Evolutionary conservation across 495 filamentous ascomycete genomes (phyloP), one percentile per base, ranked within the genome.

Genomic region (Collariella sp.): DNA sequence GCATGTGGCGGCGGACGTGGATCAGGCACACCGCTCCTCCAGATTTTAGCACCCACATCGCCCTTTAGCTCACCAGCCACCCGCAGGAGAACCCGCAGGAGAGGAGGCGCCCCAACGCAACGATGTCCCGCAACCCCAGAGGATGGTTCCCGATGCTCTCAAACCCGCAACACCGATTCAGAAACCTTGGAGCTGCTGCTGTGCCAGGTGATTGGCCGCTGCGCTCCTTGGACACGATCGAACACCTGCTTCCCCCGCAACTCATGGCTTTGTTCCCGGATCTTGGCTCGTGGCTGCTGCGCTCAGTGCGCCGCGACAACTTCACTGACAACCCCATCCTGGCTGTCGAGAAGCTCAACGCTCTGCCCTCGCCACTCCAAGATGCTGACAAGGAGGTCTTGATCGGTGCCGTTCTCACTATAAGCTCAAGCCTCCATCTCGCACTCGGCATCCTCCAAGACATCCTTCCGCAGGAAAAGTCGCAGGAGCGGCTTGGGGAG

Each of bases 301-400:
- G 63, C 5, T 60, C 59, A 6, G 57, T 57, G 22, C 57, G 57
- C n/a, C 52, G 61, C 29, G 59, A 64, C 5, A 43, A 46, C 50
- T 38, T 55, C 48, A 50, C 58, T 10, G 56, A 56, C 35, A 62
- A 50, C 50, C 61, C 65, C 34, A 31, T 68, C 36, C 41, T 59
- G 7, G 52, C 57, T 44, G 43, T 68, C 9, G 56, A 64, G 51
- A 47, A 52, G 55, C 65, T 68, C 16, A 57, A 53, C 52, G 26
- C 52, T 26, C 53, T 51, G 18, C 52, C 62, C 15, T 52, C 44
- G 34, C 57, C 63, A 16, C 51, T 68, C 12, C 44, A 36, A 7
- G 57, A 61, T 26, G 52, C 54, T 23, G 65, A 66, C 42, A 66
- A 64, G 42, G 65, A 68, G 42, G 45, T 52, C 7, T 52, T 68